phyloP scores from a whole-genome alignment of 192 early-diverging fungal species.

The Backusella luteola region DNA sequence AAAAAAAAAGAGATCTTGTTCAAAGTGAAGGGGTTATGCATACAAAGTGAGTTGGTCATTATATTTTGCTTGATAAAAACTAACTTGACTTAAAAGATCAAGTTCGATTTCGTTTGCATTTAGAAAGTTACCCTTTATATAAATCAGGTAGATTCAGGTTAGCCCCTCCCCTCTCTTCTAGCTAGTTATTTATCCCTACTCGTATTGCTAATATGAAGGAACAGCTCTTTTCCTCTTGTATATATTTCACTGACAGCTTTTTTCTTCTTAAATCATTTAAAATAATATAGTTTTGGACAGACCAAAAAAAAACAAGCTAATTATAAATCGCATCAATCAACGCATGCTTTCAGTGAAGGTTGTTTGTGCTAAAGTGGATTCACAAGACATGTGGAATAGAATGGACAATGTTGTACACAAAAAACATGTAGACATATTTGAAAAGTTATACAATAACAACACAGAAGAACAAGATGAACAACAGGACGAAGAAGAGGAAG shows the following conservation, averaged over 20 bases:
- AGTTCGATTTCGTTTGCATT: slow-evolving; percentile 3
- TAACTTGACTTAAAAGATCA: not conserved
- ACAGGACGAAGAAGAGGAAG: not conserved
- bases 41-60: not conserved
- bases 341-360: slow-evolving; percentile 4
- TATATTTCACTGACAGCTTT: not conserved
- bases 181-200: too few species aligned
- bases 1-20: not conserved
- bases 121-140: not conserved
- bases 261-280: not conserved
- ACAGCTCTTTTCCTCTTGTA: too few species aligned
- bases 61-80: not conserved
- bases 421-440: slow-evolving; percentile 13
- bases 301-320: not conserved
- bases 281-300: not conserved
- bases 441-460: not conserved
- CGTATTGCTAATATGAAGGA: too few species aligned
- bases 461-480: not conserved
- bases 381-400: slow-evolving; percentile 19
- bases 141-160: slow-evolving; percentile 5
- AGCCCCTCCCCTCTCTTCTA: not conserved
- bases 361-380: slow-evolving; percentile 2
- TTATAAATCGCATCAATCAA: not conserved
- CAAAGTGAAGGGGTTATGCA: slow-evolving; percentile 8
- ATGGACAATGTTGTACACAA: slow-evolving; percentile 13